Evolutionary conservation across 345 rosid species (phyloP).

Genomic region (Gossypium rotundifolium): DNA sequence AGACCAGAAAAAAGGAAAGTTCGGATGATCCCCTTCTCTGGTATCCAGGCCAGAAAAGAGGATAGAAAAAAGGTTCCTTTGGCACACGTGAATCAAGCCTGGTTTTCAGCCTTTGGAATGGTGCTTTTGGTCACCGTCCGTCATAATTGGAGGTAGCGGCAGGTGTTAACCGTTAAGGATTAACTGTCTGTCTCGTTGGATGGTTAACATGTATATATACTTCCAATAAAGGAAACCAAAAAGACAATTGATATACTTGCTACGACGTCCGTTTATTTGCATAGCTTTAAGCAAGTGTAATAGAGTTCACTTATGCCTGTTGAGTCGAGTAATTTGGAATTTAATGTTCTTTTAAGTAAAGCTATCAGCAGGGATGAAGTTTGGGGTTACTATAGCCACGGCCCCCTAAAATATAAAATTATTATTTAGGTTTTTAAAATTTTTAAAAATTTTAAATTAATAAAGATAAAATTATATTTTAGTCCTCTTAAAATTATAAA

Average conservation of each 20-base stretch:
- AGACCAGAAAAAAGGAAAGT: background rate
- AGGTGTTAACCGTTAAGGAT: background rate
- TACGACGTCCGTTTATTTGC: background rate
- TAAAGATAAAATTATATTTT: too few species aligned
- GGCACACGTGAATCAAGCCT: background rate
- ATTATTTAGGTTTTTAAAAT: too few species aligned
- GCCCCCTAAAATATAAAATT: too few species aligned
- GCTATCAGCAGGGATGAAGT: too few species aligned
- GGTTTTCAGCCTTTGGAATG: background rate
- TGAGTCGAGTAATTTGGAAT: too few species aligned
- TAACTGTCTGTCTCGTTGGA: background rate
- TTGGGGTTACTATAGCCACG: too few species aligned
- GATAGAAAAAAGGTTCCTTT: background rate
- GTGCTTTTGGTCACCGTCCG: background rate
- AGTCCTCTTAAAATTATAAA: too few species aligned
- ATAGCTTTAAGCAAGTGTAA: slow-evolving; percentile 29
- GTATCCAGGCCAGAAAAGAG: background rate
- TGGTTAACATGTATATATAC: background rate
- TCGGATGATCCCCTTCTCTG: background rate
- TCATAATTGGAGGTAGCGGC: background rate
- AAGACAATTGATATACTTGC: too few species aligned
- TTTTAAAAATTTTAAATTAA: too few species aligned
- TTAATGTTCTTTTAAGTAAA: too few species aligned
- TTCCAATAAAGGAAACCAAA: too few species aligned
- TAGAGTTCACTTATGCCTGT: too few species aligned